Evolutionary conservation across 2,329 filamentous ascomycete genomes (phyloP), one percentile per base, ranked within the genome.

Genomic region (Fusarium kyushuense): DNA sequence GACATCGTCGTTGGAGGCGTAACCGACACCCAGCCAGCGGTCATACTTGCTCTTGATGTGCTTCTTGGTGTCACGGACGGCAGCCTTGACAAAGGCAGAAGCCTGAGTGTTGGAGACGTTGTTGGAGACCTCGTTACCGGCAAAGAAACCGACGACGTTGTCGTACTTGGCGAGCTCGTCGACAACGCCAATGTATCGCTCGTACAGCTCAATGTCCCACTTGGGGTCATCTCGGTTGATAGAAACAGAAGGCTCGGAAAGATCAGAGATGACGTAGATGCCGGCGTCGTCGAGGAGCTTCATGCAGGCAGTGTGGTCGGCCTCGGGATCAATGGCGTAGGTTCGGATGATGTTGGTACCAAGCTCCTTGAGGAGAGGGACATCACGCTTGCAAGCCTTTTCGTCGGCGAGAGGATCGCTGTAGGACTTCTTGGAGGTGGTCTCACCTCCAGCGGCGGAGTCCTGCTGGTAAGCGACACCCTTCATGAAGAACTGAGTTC

Each of bases 141-240:
- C 95, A 79, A 99, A 98, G 90, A 98, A 99, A 75, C 96, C 96
- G 69, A 99, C 89, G 52, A 93, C 90, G 83, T 99, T 99, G 80
- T 88, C 86, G 86, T 97, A 98, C 78, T 92, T 85, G 73, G 87
- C 84, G 75, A 99, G 84, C 67, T 87, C 85, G 77, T 98, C 94
- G 63, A 99, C 84, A 64, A 99, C 96, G 32, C 82, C 82, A 59
- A 90, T 92, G 86, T 98, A 99, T 69, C 93, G 92, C 35, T 84
- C 78, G 83, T 90, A 97, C 48, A 97, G 86, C 14, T 87, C 86
- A 54, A 89, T 86, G 78, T 93, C 89, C 96, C 96, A 99, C 65
- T 84, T 76, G 19, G 95, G 91, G 70, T 86, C 80, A 76, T 92
- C 86, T 71, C 94, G 92, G 84, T 94, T 91, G 85, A 99, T 97